phyloP scores from a whole-genome alignment of 73 alveolate genomes.

The Urostyla sp. region DNA sequence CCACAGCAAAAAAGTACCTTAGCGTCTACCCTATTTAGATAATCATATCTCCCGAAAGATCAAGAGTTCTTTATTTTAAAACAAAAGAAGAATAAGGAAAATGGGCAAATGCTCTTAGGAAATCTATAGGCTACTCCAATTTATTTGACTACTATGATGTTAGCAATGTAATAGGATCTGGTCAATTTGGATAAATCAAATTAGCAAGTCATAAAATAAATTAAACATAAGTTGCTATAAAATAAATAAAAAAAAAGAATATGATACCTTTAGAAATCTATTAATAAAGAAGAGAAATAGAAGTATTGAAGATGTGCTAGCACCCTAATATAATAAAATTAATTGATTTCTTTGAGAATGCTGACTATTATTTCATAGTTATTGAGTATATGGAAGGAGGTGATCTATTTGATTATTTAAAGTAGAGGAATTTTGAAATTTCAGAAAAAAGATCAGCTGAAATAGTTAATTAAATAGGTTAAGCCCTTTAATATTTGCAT shows the following conservation, averaged over 20 bases:
- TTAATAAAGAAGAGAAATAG: constrained; percentile 74
- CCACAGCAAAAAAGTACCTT: constrained; percentile 10
- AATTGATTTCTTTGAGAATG: constrained; percentile 63
- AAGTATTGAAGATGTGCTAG: constrained; percentile 65
- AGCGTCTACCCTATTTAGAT: constrained; percentile 59
- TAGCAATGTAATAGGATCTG: constrained; percentile 57
- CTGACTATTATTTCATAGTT: constrained; percentile 64
- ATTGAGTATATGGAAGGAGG: constrained; percentile 70
- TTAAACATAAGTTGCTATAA: constrained; percentile 73
- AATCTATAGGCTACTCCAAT: constrained; percentile 62
- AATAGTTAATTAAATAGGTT: constrained; percentile 57
- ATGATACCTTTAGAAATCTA: constrained; percentile 76
- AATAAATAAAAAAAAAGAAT: constrained; percentile 77
- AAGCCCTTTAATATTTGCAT: constrained; percentile 75
- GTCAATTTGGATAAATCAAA: constrained; percentile 55
- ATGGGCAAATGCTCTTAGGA: constrained; percentile 80
- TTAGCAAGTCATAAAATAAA: constrained; percentile 50
- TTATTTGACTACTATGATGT: constrained; percentile 52
- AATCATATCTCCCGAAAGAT: constrained; percentile 71
- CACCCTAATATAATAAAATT: constrained; percentile 64
- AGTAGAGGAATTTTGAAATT: constrained; percentile 76
- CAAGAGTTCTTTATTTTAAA: constrained; percentile 75
- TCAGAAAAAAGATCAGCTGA: constrained; percentile 65
- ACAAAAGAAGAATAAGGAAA: constrained; percentile 65
- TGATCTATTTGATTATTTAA: constrained; percentile 78